Base-by-base conservation (phyloP, 2,329 filamentous ascomycete genomes). In the Fusarium sp. region DNA sequence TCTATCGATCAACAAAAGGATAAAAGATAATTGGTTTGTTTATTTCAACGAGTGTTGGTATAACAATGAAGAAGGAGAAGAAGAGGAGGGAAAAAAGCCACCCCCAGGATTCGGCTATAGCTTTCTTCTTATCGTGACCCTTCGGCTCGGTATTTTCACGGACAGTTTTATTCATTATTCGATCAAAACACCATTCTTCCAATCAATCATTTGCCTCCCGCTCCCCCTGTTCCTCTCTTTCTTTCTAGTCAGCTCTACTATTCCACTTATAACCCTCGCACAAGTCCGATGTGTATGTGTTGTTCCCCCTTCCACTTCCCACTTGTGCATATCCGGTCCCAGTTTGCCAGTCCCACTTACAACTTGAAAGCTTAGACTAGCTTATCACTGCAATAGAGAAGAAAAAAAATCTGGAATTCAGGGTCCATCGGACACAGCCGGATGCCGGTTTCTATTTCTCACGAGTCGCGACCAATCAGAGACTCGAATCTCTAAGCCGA, bases 361-460 rank as follows among this genome's bases (percentile, higher is more conserved):
- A 65, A 8, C 22, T 51, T 6, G 49, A 34, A 69, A 65, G 62
- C 66, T 70, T 66, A 55, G 54, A 50, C 54, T 47, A 65, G 54
- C 66, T 52, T 65, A 44, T 54, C 49, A 30, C 38, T 14, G 38
- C 42, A 27, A 18, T 24, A 53, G 38, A 29, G 40, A 3, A 14
- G 9, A 3, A n/a, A 54, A 59, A 49, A 55, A 45, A 54, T 54
- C 44, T 42, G 30, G 34, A 45, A 54, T 45, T 55, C 44, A 73
- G 64, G 63, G 68, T 73, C 71, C 54, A 56, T 73, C 74, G 74
- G 74, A 75, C 66, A 43, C 72, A 59, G 74, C 71, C 74, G 72
- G 54, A 42, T 56, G 45, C 74, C 74, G 72, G 65, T 24, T 53
- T 53, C n/a, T 53, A 63, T 25, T 53, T 53, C 24, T 53, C 5